phyloP scores from a whole-genome alignment of 1,284 basidiomycete species.

The Fomitopsis betulina region DNA sequence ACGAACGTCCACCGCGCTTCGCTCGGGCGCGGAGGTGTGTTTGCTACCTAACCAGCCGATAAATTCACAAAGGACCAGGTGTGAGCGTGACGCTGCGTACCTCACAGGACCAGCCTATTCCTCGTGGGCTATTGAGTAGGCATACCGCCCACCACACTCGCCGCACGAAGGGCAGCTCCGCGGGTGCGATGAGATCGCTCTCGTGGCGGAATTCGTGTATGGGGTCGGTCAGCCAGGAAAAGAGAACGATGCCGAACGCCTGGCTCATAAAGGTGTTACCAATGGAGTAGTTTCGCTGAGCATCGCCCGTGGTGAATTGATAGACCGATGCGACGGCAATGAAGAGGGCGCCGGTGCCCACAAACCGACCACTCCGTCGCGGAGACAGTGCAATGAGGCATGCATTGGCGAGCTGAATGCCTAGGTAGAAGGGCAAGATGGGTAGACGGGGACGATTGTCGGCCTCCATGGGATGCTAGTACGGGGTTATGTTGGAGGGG shows the following conservation, averaged over 20 bases:
- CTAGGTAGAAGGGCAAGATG: background rate
- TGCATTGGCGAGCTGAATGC: background rate
- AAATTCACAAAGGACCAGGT: background rate
- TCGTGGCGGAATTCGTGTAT: slow-evolving; percentile 5
- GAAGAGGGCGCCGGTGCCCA: background rate
- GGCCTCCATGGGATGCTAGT: background rate
- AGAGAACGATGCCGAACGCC: background rate
- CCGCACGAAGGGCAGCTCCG: background rate
- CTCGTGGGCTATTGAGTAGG: slow-evolving; percentile 2
- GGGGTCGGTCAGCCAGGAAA: slow-evolving; percentile 5
- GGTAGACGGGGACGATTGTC: background rate
- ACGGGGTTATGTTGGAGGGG: background rate
- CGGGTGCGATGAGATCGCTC: background rate
- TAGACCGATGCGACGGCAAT: background rate
- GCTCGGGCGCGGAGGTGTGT: slow-evolving; percentile 5
- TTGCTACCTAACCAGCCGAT: background rate
- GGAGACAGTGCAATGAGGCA: background rate
- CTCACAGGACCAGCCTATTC: slow-evolving; percentile 7
- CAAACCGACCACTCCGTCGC: background rate
- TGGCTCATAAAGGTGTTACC: slow-evolving; percentile 1
- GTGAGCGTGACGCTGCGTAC: background rate
- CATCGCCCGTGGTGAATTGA: background rate
- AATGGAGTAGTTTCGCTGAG: slow-evolving; percentile 1
- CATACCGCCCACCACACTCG: slow-evolving; percentile 6
- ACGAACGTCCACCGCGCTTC: slow-evolving; percentile 2